Base-by-base conservation (phyloP, 306 rosid genomes). In the Lathyrus oleraceus region DNA sequence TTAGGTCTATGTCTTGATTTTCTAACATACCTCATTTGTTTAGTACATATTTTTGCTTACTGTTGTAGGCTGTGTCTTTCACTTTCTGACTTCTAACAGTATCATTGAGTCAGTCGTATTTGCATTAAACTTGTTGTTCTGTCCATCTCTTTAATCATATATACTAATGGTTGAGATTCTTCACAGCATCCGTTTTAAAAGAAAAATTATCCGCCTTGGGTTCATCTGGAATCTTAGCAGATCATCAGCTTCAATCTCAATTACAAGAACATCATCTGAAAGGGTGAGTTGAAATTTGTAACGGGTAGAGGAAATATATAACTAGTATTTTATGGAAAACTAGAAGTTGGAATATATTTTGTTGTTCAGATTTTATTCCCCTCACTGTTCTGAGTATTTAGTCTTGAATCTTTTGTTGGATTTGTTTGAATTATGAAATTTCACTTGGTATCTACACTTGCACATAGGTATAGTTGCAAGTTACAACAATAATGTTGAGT, bases 201-300 rank as follows among this genome's bases (percentile, higher is more conserved):
- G 99, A 95, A 83, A 95, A 95, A 63, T 89, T 95, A 71, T 73
- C 89, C 20, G 78, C 92, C 70, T 72, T 95, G 89, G 99, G 99
- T 68, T 83, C 99, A 54, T 91, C 99, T 80, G 99, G 99, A 81
- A 87, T 91, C 66, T 81, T 91, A 81, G 99, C 97, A 3, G 99
- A 95, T 17, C 99, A 95, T 82, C 99, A 95, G 78, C 99, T 95
- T 83, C 99, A 95, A 82, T 92, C 99, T 27, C 97, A 91, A 76
- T 78, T 95, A 56, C 99, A 95, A 82, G 99, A 95, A 70, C 96
- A 95, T 86, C 86, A 89, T 74, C 65, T 79, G 71, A 95, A 87
- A 89, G 86, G 97, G 99, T 91, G 81, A 83, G 95, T 44, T 64
- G 73, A 53, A 73, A 58, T 30, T 60, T 68, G 65, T 67, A 60